Evolutionary conservation across 1,139 yeast species (phyloP), one percentile per base, ranked within the genome.

Genomic region (Candida sojae): DNA sequence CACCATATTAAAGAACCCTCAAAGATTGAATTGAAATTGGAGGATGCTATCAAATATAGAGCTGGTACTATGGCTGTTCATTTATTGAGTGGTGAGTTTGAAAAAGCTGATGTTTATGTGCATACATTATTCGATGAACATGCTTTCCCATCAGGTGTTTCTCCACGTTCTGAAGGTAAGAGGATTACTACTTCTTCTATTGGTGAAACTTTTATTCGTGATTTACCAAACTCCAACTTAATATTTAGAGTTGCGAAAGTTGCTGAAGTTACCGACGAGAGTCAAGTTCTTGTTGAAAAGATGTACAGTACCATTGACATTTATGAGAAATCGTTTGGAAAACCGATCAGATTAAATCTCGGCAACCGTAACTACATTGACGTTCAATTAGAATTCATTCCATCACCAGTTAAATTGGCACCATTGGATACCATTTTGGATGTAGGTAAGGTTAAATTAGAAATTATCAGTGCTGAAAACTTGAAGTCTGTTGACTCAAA

Each of bases 101-200:
- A 69, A 37, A 74, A 69, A 51, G 66, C 80, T 1, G 83, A 79
- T 45, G 65, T 77, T 10, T 80, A 65, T 55, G 70, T 86, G 37
- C 88, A 85, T 51, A 67, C 82, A 6, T 69, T 84, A 48, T 75
- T 86, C 55, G 95, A 87, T 64, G 92, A 86, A 57, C 73, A 74
- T 42, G 74, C 77, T 1, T 77, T 73, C 48, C 89, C 93, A 5
- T 76, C 82, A 4, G 84, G 81, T 46, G 75, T 76, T 10, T 68
- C 87, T 1, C 66, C 80, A n/a, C 64, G 61, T 48, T 57, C 76
- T 6, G 74, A 70, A 35, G 77, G 79, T 32, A 69, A 69, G 51
- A 58, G 49, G 35, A 59, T 81, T 41, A 70, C 68, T 43, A 63
- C 71, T 7, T 54, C 65, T 9, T 79, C 81, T n/a, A 62, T 66